Evolutionary conservation across 1,139 yeast genomes (phyloP).

Genomic region (Kodamaea suecica): DNA sequence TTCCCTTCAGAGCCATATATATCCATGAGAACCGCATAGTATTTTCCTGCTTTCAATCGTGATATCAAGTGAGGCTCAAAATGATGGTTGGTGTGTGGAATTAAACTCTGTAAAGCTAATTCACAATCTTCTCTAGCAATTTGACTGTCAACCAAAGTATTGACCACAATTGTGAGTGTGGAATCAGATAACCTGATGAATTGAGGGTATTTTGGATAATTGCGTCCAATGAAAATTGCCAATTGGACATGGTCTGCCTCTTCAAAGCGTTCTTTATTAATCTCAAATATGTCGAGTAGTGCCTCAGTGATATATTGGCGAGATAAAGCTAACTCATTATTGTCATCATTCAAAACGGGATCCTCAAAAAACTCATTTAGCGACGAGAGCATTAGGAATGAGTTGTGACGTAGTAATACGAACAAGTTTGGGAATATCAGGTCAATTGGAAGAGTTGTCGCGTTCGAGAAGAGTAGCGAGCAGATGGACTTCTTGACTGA

Average conservation of each 20-base stretch:
- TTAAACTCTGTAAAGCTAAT: conserved; percentile 63
- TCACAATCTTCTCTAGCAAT: conserved; percentile 57
- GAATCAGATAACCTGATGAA: conserved; percentile 68
- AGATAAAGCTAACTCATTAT: conserved; percentile 28
- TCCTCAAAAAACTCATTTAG: conserved; percentile 81
- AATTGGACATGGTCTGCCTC: conserved; percentile 41
- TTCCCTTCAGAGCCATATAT: conserved; percentile 54
- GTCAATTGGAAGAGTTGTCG: conserved; percentile 15
- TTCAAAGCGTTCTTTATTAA: conserved; percentile 27
- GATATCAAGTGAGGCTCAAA: conserved; percentile 51
- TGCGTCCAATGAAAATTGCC: conserved; percentile 69
- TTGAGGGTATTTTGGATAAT: conserved; percentile 77
- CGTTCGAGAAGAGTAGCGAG: conserved; percentile 49
- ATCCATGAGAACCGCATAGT: conserved; percentile 55
- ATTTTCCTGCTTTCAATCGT: conserved; percentile 52
- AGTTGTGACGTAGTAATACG: conserved; percentile 46
- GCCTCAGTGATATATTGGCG: conserved; percentile 70
- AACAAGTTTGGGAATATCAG: conserved; percentile 53
- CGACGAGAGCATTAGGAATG: conserved; percentile 58
- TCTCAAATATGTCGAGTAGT: conserved; percentile 50
- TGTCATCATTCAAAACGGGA: conserved; percentile 56
- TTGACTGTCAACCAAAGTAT: conserved; percentile 46
- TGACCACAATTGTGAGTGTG: conserved; percentile 45
- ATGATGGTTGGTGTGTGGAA: conserved; percentile 45
- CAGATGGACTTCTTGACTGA: conserved; percentile 50